Evolutionary conservation across 768 basidiomycete genomes (phyloP), one percentile per base, ranked within the genome.

Genomic region (Amanita molliuscula): DNA sequence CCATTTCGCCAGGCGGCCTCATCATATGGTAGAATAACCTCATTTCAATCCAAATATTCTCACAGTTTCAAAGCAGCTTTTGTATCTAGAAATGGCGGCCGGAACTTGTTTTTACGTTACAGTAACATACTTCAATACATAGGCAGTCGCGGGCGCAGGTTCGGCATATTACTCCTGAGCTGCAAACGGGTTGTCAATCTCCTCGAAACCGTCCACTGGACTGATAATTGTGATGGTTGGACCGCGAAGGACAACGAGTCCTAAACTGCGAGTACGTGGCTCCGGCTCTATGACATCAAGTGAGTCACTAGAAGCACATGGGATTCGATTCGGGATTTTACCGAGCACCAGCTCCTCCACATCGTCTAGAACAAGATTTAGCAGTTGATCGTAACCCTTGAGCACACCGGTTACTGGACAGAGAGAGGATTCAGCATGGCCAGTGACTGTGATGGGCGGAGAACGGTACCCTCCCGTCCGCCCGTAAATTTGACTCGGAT

Each of bases 401-500:
- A 99, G 67, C 15, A 88, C 77, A 3, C 96, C 96, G 6, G 80
- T 87, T 47, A 97, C 95, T 97, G 58, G 54, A 51, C 52, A 47
- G 43, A 47, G 54, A 50, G 25, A 23, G 54, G 40, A 36, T 29
- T 50, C 4, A 58, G 33, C 10, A 16, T 25, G 45, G 37, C 33
- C 38, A 23, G 10, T 16, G 13, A 43, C 18, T 23, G 28, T 29
- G 13, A 46, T 23, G 20, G 35, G 35, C 13, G 31, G 42, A 44
- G 18, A 31, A 29, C 48, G 49, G 34, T 53, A 89, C 94, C 93
- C 78, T 99, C 93, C 35, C 96, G 72, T 34, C 95, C 95, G 38
- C 96, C 96, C n/a, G 91, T 91, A 62, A 99, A 98, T 67, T 96
- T 97, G 61, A 98, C 93, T 50, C 91, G 72, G 62, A 99, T 89